Percentiles rank a stretch among this genome's conserved stretches.
These are phyloP conservation scores for Eutypa lata DNA, from an alignment of 2,329 filamentous ascomycete species.

Conservation along the genomic window DNA sequence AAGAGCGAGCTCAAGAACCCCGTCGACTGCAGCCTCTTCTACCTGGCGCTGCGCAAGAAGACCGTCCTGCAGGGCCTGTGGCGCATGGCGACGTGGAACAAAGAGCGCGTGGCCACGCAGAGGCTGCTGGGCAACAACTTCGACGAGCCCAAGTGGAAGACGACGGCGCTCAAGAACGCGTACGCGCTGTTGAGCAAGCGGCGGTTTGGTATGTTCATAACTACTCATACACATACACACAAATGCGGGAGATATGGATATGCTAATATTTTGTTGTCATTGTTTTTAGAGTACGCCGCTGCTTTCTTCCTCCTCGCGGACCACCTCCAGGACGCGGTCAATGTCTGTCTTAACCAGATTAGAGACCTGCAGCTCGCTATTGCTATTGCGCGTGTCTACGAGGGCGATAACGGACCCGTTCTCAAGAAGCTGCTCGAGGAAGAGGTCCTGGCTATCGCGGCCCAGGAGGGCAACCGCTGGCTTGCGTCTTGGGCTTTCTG, in stretches of 20 bases:
- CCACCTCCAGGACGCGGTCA: slow-evolving; percentile 78
- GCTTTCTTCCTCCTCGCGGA: slow-evolving; percentile 93
- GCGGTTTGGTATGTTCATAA: slow-evolving; percentile 68
- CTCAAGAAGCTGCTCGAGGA: slow-evolving; percentile 73
- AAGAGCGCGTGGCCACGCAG: slow-evolving; percentile 78
- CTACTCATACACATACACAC: too few species aligned
- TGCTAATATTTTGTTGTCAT: background rate
- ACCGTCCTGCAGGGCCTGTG: slow-evolving; percentile 84
- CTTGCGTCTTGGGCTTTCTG: slow-evolving; percentile 94
- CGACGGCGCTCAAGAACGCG: slow-evolving; percentile 89
- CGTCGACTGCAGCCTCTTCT: slow-evolving; percentile 85
- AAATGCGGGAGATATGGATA: too few species aligned
- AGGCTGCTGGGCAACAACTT: slow-evolving; percentile 89
- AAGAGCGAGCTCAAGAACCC: slow-evolving; percentile 85
- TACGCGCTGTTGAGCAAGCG: slow-evolving; percentile 91
- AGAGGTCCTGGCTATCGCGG: slow-evolving; percentile 73
- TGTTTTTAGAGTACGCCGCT: slow-evolving; percentile 74
- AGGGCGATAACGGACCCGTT: slow-evolving; percentile 76
- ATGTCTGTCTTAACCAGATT: slow-evolving; percentile 81
- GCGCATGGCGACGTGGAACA: slow-evolving; percentile 89
- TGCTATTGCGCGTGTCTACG: slow-evolving; percentile 81
- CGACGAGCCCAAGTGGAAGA: slow-evolving; percentile 79
- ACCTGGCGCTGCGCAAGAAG: slow-evolving; percentile 89
- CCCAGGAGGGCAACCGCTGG: slow-evolving; percentile 84
- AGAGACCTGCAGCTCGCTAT: slow-evolving; percentile 88